Base-by-base conservation (phyloP, 768 basidiomycete genomes). In the Podaxis sp. region DNA sequence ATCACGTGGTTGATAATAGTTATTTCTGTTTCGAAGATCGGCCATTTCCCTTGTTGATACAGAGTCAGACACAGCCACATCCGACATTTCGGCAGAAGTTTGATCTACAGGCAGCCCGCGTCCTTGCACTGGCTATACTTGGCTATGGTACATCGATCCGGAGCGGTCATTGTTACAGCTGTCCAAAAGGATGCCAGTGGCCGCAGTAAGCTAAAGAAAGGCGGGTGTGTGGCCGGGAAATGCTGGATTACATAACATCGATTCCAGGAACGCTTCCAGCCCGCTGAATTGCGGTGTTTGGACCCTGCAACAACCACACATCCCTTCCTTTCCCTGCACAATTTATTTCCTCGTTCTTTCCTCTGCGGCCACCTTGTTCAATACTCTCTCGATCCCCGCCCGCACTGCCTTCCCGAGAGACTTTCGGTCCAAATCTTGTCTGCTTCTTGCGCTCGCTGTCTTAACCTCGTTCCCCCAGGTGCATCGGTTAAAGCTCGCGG, bases 311-410 rank as follows among this genome's bases (percentile, higher is more conserved):
- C 49, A 38, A 36, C 37, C 41, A 57, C 38, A 13, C 48, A 38
- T 10, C 58, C 58, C 58, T 60, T 33, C 38, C 12, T 33, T 26
- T 17, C 58, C 58, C 58, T 59, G 58, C 22, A 28, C 40, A 41
- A 57, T 30, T 57, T 36, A 60, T 60, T 37, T 53, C 51, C 30
- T 33, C 15, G 30, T 53, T 53, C 41, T 51, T 51, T 28, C 58
- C n/a, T 60, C 37, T 60, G 58, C 37, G 49, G 49, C 38, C 56
- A 58, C 15, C 36, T 20, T 26, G 20, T 30, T 15, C 36, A 13
- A 38, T 7, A 13, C 22, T 22, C 38, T 28, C 24, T 40, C 26
- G 12, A 28, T 40, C 37, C 12, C 33, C 24, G 28, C n/a, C 24
- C 38, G 58, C 58, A 60, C 58, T 8, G 58, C 58, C 49, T n/a